A percentile compares a stretch with the other conserved stretches of the same genome.
phyloP scores from a whole-genome alignment of 169 alveolate species.

The Plasmodium blacklocki region DNA sequence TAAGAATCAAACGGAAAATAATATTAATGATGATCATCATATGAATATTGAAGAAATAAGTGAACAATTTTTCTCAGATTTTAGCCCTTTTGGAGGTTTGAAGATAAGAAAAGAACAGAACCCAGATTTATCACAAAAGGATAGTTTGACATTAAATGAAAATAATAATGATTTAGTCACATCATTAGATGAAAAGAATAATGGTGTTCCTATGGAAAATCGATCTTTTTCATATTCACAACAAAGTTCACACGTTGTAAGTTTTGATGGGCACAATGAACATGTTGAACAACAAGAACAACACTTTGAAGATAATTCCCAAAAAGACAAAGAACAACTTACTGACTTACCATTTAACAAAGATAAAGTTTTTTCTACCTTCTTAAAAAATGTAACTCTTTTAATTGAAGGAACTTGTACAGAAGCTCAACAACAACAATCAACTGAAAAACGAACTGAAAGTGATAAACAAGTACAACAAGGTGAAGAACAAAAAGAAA shows the following conservation, averaged over 20 bases:
- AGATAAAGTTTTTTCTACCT: conserved; percentile 17
- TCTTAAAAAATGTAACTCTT: conserved; percentile 17
- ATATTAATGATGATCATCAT: neutral
- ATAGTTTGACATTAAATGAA: neutral
- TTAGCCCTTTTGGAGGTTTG: neutral
- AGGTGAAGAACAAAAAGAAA: too few species aligned
- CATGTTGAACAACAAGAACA: neutral
- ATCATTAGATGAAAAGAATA: neutral
- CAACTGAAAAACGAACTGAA: neutral
- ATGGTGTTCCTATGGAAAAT: neutral
- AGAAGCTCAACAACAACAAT: neutral
- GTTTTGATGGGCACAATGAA: neutral
- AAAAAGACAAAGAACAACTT: neutral
- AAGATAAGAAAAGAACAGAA: neutral
- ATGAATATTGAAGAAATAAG: neutral
- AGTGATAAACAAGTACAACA: too few species aligned
- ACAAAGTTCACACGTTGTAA: conserved; percentile 11
- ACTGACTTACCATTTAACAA: conserved; percentile 8
- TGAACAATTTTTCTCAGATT: neutral
- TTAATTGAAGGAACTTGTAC: conserved; percentile 23
- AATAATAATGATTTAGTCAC: neutral
- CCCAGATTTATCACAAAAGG: neutral
- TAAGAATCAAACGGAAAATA: neutral
- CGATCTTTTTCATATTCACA: conserved; percentile 2
- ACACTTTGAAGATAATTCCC: neutral